phyloP scores from a whole-genome alignment of 768 basidiomycete genomes.

The Trametes punicea region DNA sequence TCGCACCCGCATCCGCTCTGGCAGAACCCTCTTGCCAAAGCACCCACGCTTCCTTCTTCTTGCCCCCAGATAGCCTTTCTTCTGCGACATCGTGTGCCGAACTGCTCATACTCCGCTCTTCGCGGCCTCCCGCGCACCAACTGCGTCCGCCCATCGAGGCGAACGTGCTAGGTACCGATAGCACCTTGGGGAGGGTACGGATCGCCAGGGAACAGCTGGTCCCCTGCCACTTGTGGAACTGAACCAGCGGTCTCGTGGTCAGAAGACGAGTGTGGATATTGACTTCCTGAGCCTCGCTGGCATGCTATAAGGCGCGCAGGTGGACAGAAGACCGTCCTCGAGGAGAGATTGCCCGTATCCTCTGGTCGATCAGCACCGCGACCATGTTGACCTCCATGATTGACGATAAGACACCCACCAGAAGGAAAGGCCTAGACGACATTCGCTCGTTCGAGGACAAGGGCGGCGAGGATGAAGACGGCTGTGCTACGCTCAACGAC shows the following conservation, averaged over 20 bases:
- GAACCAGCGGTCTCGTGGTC: not conserved
- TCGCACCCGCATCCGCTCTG: not conserved
- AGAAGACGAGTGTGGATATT: not conserved
- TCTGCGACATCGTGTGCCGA: constrained; percentile 7
- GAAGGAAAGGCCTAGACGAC: not conserved
- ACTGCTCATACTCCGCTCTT: not conserved
- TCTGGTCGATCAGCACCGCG: not conserved
- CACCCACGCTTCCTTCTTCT: not conserved
- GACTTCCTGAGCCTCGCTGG: not conserved
- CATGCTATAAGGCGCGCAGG: not conserved
- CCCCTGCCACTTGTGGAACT: not conserved
- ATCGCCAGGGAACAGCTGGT: not conserved
- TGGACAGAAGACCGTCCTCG: not conserved
- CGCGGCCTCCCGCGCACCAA: not conserved
- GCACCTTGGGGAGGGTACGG: not conserved
- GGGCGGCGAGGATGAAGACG: not conserved
- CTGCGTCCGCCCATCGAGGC: not conserved
- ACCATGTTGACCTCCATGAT: not conserved
- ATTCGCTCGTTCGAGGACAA: not conserved
- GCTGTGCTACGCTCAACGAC: constrained; percentile 27
- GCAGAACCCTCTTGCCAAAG: not conserved
- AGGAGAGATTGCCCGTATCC: not conserved
- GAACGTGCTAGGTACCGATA: constrained; percentile 9
- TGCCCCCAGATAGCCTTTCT: not conserved
- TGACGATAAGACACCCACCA: not conserved